A percentile compares a stretch with the other conserved stretches of the same genome.
Evolutionary conservation across 345 rosid genomes (phyloP).

Genomic region (Litchi chinensis): DNA sequence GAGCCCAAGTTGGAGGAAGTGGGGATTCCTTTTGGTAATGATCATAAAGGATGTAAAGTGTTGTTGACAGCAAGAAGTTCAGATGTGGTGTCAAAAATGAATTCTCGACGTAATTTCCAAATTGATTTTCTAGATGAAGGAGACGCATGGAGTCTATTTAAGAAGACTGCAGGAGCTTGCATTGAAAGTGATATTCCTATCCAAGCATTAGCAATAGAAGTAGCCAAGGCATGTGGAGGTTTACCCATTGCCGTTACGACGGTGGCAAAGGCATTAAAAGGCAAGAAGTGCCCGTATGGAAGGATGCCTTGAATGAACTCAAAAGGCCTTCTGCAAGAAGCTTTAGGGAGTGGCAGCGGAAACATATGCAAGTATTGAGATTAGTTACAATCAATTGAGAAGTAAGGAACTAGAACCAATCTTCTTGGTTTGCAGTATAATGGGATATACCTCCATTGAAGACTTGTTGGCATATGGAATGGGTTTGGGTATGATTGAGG

Average conservation of each 20-base stretch:
- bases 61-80: constrained; percentile 10
- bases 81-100: constrained; percentile 26
- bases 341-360: background rate
- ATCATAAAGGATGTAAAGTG: constrained; percentile 18
- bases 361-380: constrained; percentile 13
- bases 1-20: constrained; percentile 18
- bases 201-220: constrained; percentile 14
- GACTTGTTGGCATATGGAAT: constrained; percentile 27
- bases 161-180: background rate
- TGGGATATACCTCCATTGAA: background rate
- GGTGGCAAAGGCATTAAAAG: constrained; percentile 22
- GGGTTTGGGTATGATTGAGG: constrained; percentile 29
- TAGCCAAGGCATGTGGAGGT: constrained; percentile 27
- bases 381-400: constrained; percentile 28
- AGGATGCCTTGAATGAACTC: constrained; percentile 19
- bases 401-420: constrained; percentile 26
- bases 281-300: constrained; percentile 16
- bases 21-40: constrained; percentile 30
- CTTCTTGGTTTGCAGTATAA: constrained; percentile 30
- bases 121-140: constrained; percentile 4
- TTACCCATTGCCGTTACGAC: constrained; percentile 28
- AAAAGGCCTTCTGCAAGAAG: constrained; percentile 1
- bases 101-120: background rate
- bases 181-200: constrained; percentile 1
- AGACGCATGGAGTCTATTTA: constrained; percentile 27